Evolutionary conservation across 768 basidiomycete genomes (phyloP), one percentile per base, ranked within the genome.

Genomic region (Collybia sp.): DNA sequence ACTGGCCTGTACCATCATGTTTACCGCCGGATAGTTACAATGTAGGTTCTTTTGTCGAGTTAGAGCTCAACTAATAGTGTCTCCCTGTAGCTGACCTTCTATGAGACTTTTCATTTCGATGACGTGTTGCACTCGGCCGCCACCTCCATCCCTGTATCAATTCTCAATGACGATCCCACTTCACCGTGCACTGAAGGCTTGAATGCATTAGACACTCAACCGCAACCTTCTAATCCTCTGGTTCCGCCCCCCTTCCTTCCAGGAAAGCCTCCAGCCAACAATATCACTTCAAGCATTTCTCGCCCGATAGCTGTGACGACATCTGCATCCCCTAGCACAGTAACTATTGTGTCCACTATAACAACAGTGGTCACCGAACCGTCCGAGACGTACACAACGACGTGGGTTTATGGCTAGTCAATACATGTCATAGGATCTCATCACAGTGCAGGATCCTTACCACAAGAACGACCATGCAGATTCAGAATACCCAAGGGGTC

Each of bases 1-100:
- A 64, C 43, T 62, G 53, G 59, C 55, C 58, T 5, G 64, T 79
- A 25, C 77, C 76, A 3, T 59, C 60, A 9, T 79, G 73, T 45
- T 42, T 71, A 10, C 51, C 60, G 1, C 43, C 63, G 12, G 75
- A 73, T 17, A 42, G 57, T 11, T 75, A 75, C 48, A 75, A 75
- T 49, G 76, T 77, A 51, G 41, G 69, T 46, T 30, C 18, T 8
- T 39, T 13, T 11, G 15, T 42, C 15, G 30, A 34, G n/a, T 19
- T 15, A n/a, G 12, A 6, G 12, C 41, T 19, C 33, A 12, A 8
- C 8, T 25, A 25, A 25, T 25, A 8, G 4, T 25, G 8, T 25
- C 8, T 46, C 17, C 33, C n/a, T 20, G 10, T 44, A 78, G 75
- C 54, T 75, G 33, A 76, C 74, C 1, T 62, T 73, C 40, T 76